phyloP scores from a whole-genome alignment of 1,284 basidiomycete genomes.

The Ceratorhiza oryzae-sativae region DNA sequence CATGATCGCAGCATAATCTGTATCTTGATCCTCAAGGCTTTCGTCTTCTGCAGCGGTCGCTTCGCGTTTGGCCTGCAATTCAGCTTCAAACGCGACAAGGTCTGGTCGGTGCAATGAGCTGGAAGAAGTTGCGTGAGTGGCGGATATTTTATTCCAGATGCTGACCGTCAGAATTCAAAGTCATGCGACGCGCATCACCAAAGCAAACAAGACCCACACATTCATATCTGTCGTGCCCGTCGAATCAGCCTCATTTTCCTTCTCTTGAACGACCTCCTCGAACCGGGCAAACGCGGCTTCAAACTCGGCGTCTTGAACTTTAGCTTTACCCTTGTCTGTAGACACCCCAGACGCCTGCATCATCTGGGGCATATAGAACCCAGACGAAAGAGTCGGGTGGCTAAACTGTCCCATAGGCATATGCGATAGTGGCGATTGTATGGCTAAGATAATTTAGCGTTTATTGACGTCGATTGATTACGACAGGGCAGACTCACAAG shows the following conservation, averaged over 20 bases:
- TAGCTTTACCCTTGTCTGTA: slow-evolving; percentile 68
- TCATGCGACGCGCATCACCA: background rate
- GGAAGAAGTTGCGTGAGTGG: slow-evolving; percentile 4
- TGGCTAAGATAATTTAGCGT: background rate
- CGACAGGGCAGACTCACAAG: background rate
- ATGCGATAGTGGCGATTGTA: slow-evolving; percentile 31
- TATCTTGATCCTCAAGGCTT: slow-evolving; percentile 60
- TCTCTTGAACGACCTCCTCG: slow-evolving; percentile 57
- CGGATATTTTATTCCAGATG: slow-evolving; percentile 34
- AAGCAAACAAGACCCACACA: slow-evolving; percentile 43
- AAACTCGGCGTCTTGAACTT: slow-evolving; percentile 76
- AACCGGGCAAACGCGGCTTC: slow-evolving; percentile 76
- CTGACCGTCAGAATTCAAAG: slow-evolving; percentile 20
- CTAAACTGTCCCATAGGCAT: slow-evolving; percentile 27
- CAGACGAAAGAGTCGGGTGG: slow-evolving; percentile 22
- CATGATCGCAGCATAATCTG: slow-evolving; percentile 85
- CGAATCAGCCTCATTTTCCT: slow-evolving; percentile 52
- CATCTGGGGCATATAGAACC: slow-evolving; percentile 37
- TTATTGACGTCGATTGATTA: background rate
- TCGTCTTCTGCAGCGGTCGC: slow-evolving; percentile 19
- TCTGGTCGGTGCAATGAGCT: slow-evolving; percentile 23
- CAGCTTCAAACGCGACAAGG: slow-evolving; percentile 30
- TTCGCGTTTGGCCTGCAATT: slow-evolving; percentile 37
- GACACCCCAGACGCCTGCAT: slow-evolving; percentile 38
- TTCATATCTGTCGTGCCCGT: slow-evolving; percentile 53